Conservation (phyloP, 768 basidiomycete genomes). For the Brasilioporus rufonigricans region DNA sequence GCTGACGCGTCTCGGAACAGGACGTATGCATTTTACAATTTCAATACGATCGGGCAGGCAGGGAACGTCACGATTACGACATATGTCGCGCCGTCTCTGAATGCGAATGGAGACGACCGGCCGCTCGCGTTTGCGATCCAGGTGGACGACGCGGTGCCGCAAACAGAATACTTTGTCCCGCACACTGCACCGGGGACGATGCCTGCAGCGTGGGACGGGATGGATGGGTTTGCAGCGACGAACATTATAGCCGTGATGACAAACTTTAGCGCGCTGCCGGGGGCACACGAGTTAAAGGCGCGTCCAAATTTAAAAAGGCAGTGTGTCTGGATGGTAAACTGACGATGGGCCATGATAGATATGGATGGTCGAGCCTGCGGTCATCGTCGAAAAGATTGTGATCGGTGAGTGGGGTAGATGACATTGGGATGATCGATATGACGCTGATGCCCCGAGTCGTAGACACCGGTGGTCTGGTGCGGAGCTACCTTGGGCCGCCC, state of each 20-base stretch:
- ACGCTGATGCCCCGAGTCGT: too few species aligned
- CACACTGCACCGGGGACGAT: background rate
- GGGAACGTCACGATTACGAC: background rate
- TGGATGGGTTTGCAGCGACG: background rate
- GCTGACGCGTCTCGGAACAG: background rate
- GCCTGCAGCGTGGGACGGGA: background rate
- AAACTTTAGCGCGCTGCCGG: too few species aligned
- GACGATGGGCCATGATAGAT: too few species aligned
- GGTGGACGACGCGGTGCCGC: background rate
- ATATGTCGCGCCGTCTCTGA: background rate
- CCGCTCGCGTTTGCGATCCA: background rate
- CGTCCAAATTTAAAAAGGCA: too few species aligned
- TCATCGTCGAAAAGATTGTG: too few species aligned
- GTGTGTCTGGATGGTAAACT: too few species aligned
- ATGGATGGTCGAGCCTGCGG: too few species aligned
- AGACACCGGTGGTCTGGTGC: too few species aligned
- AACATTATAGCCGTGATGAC: background rate
- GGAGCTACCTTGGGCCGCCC: too few species aligned
- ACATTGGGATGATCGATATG: too few species aligned
- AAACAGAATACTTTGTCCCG: background rate
- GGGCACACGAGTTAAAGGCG: too few species aligned
- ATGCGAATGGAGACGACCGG: background rate
- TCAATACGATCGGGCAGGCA: conserved; percentile 1
- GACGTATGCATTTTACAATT: conserved; percentile 35
- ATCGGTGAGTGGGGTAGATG: too few species aligned